Evolutionary conservation across 1,139 yeast species (phyloP).

Genomic region (Pichia sp.): DNA sequence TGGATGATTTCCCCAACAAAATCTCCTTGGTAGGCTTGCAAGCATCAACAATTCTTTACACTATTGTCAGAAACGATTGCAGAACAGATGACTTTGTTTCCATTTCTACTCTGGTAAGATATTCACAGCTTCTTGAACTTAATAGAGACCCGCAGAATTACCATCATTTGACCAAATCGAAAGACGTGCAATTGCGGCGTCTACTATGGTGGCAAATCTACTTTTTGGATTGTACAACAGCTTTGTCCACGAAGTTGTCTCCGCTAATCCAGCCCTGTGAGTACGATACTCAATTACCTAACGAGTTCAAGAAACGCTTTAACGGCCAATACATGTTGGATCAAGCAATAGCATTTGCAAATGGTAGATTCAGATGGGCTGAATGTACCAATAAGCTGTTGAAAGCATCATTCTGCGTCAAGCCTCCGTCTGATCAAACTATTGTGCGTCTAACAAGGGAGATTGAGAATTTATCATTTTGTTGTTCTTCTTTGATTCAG

Average conservation of each 20-base stretch:
- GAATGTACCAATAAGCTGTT: slow-evolving; percentile 22
- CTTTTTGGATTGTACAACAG: slow-evolving; percentile 53
- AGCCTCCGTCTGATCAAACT: slow-evolving; percentile 10
- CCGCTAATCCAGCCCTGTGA: slow-evolving; percentile 53
- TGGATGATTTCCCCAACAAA: slow-evolving; percentile 22
- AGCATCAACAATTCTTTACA: slow-evolving; percentile 22
- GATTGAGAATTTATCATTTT: slow-evolving; percentile 20
- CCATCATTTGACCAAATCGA: slow-evolving; percentile 44
- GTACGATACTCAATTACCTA: slow-evolving; percentile 52
- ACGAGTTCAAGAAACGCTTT: slow-evolving; percentile 20
- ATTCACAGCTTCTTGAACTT: slow-evolving; percentile 52
- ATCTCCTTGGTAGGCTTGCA: slow-evolving; percentile 22
- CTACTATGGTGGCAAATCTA: slow-evolving; percentile 63
- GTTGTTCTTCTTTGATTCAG: slow-evolving; percentile 21
- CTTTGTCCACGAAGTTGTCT: slow-evolving; percentile 52
- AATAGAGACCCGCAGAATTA: slow-evolving; percentile 54
- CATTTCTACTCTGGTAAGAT: slow-evolving; percentile 38
- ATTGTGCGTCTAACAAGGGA: slow-evolving; percentile 6
- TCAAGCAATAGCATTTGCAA: slow-evolving; percentile 23
- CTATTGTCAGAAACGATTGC: slow-evolving; percentile 24
- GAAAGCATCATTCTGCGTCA: slow-evolving; percentile 15
- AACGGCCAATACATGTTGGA: slow-evolving; percentile 17
- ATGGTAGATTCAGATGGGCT: slow-evolving; percentile 25
- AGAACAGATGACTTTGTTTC: slow-evolving; percentile 25
- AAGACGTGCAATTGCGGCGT: slow-evolving; percentile 48